Evolutionary conservation across 441 rosid species (phyloP).

Genomic region (Adansonia rubrostipa): DNA sequence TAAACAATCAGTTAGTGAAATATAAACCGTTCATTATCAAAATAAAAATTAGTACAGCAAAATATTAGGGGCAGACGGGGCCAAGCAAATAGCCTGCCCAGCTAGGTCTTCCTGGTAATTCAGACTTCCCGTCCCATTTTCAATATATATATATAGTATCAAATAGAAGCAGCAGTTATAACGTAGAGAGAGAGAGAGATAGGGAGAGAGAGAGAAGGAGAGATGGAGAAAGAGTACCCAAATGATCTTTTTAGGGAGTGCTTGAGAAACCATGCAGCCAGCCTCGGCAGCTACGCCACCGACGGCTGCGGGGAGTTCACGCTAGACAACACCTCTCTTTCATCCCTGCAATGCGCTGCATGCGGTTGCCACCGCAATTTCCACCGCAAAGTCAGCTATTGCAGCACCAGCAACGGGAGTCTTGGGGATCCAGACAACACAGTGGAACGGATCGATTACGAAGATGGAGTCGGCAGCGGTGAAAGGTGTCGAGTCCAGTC

Average conservation of each 20-base stretch:
- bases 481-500: no score
- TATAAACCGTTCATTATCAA: no score
- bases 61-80: no score
- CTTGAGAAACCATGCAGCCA: conserved; percentile 81
- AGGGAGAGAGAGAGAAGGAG: conserved; percentile 12
- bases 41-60: no score
- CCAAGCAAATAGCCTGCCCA: no score
- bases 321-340: conserved; percentile 35
- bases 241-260: conserved; percentile 68
- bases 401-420: conserved; percentile 36
- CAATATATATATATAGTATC: neutral
- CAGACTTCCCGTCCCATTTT: neutral
- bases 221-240: conserved; percentile 35
- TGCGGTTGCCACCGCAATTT: conserved; percentile 94
- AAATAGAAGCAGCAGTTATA: neutral
- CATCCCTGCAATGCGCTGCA: conserved; percentile 67
- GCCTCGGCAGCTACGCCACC: conserved; percentile 79
- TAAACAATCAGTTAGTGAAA: no score
- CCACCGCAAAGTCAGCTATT: conserved; percentile 62
- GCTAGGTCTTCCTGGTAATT: no score
- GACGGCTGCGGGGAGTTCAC: conserved; percentile 92
- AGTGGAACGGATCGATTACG: conserved; percentile 35
- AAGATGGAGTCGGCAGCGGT: conserved; percentile 30
- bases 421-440: conserved; percentile 25
- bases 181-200: neutral